These are phyloP conservation scores for Peterozyma toletana DNA, from an alignment of 805 yeast genomes.

Conservation along the genomic window DNA sequence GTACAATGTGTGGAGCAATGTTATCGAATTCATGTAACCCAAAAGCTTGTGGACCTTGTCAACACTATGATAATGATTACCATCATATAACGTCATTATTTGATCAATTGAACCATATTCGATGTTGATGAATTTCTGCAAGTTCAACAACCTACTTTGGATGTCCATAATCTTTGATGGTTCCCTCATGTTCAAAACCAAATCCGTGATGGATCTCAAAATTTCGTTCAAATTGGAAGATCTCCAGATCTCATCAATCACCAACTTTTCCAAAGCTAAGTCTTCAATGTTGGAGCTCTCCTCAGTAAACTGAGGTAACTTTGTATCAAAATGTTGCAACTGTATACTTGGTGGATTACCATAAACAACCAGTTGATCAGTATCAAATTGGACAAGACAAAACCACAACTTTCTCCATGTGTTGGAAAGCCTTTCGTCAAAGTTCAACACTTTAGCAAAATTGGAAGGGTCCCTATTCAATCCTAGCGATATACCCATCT, in stretches of 20 bases:
- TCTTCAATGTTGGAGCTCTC: slow-evolving; percentile 23
- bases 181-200: slow-evolving; percentile 28
- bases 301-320: slow-evolving; percentile 28
- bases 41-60: slow-evolving; percentile 3
- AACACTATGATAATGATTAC: slow-evolving; percentile 11
- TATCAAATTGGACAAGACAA: slow-evolving; percentile 31
- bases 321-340: slow-evolving; percentile 33
- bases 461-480: slow-evolving; percentile 52
- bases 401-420: slow-evolving; percentile 44
- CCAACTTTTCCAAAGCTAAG: slow-evolving; percentile 23
- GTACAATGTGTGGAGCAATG: slow-evolving; percentile 2
- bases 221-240: slow-evolving; percentile 17
- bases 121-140: slow-evolving; percentile 21
- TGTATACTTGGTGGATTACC: slow-evolving; percentile 34
- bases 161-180: slow-evolving; percentile 27
- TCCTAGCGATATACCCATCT: slow-evolving; percentile 54
- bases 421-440: slow-evolving; percentile 24
- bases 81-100: slow-evolving; percentile 12
- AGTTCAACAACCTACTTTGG: slow-evolving; percentile 20
- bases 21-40: background rate
- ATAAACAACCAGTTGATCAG: slow-evolving; percentile 29
- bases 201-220: slow-evolving; percentile 17
- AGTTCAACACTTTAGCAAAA: slow-evolving; percentile 20
- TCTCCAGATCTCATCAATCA: slow-evolving; percentile 21
- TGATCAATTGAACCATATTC: slow-evolving; percentile 21